Percentiles rank a stretch among this genome's conserved stretches.
Evolutionary conservation across 129 eudicot genomes (phyloP).

Genomic region (Artemisia annua): DNA sequence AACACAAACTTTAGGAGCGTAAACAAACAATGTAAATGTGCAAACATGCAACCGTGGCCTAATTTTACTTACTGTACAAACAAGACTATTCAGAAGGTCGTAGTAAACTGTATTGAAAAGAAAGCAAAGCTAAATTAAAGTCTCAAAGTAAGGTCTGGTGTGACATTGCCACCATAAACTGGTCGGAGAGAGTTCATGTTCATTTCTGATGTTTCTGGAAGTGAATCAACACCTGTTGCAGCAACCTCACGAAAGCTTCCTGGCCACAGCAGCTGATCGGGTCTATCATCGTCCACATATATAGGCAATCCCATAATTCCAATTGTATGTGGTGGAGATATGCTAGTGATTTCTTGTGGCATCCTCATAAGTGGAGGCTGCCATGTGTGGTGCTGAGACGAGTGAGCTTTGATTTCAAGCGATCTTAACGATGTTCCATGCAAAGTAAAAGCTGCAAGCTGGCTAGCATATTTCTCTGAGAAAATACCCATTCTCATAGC

Average conservation of each 20-base stretch:
- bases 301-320: slow-evolving; percentile 35
- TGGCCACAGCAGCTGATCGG: slow-evolving; percentile 48
- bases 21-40: neutral
- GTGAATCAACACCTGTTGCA: slow-evolving; percentile 25
- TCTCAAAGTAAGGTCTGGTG: slow-evolving; percentile 44
- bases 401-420: slow-evolving; percentile 50
- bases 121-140: slow-evolving; percentile 33
- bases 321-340: slow-evolving; percentile 26
- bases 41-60: slow-evolving; percentile 10
- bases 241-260: slow-evolving; percentile 52
- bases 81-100: slow-evolving; percentile 2
- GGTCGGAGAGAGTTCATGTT: slow-evolving; percentile 23
- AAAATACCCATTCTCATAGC: slow-evolving; percentile 52
- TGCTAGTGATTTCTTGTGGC: slow-evolving; percentile 16
- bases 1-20: neutral
- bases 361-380: slow-evolving; percentile 26
- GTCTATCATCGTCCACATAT: slow-evolving; percentile 34
- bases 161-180: slow-evolving; percentile 21
- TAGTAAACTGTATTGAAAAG: neutral
- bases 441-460: slow-evolving; percentile 35
- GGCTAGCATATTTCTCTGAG: slow-evolving; percentile 40
- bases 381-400: slow-evolving; percentile 37
- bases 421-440: slow-evolving; percentile 45
- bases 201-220: slow-evolving; percentile 4
- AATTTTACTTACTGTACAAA: slow-evolving; percentile 17